Base-by-base conservation (phyloP, 352 stramenopile species). In the Globisporangium echinulatum region DNA sequence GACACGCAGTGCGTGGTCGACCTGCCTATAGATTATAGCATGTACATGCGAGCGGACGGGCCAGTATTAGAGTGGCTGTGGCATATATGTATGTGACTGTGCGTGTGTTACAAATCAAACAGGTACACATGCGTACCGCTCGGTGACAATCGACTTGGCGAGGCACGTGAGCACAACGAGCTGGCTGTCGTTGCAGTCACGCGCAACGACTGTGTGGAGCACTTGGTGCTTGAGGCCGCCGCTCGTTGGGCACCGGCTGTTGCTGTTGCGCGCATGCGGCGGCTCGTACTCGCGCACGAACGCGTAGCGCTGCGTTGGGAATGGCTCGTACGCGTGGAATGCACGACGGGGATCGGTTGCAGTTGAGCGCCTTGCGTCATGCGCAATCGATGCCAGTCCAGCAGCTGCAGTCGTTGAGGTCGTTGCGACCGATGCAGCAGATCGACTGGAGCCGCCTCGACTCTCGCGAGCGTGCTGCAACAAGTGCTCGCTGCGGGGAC, bases 121-220 rank as follows among this genome's bases (percentile, higher is more conserved):
- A 25, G 25, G 25, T 25, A 25, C 25, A 37, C 40, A 44, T 5
- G n/a, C n/a, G 13, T 33, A 81, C 72, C 70, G 70, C 53, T 75
- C 59, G 5, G 70, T 77, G 36, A 77, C 69, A 11, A 65, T 56
- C 4, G 68, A 59, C 46, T 82, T 82, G 17, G 58, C 53, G 42
- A 79, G 65, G 39, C 54, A 75, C 17, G 73, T 74, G 54, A 82
- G 73, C 52, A 77, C 53, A 9, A 79, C 70, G 37, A 72, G 66
- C 4, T 52, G 53, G 36, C 47, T 52, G 9, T 50, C 47, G 17
- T 49, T 49, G 44, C 54, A 33, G 33, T 70, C 62, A 17, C 61
- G 44, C 5, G 15, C 52, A 36, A 75, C 55, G 11, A 75, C 70
- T n/a, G 63, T 58, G 61, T 72, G 64, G 51, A 75, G 57, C 44